Conservation (phyloP, 257 asterid species). For the Fraxinus quadrangulata region DNA sequence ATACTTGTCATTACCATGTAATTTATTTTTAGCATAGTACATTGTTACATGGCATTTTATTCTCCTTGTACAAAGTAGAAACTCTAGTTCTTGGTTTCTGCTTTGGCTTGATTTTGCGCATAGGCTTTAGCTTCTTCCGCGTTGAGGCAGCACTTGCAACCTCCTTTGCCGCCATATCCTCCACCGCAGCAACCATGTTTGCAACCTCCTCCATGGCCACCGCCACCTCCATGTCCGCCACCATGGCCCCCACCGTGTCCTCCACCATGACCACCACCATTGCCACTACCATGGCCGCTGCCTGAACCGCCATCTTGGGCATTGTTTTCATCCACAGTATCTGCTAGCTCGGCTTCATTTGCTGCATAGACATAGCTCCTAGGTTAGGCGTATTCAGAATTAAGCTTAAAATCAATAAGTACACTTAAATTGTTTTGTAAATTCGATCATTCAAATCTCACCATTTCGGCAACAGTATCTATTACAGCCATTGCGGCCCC, state of each 20-base stretch:
- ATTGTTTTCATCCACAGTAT: slow-evolving; percentile 1
- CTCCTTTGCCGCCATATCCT: slow-evolving; percentile 35
- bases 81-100: slow-evolving; percentile 15
- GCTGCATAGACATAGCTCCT: background rate
- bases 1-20: background rate
- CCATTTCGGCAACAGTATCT: background rate
- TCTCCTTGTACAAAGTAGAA: background rate
- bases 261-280: background rate
- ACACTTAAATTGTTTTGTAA: background rate
- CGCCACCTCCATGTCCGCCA: background rate
- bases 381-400: background rate
- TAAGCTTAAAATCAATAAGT: background rate
- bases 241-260: background rate
- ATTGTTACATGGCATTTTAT: background rate
- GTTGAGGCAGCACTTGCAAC: slow-evolving; percentile 47
- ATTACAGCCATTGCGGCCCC: background rate
- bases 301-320: background rate
- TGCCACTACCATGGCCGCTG: background rate
- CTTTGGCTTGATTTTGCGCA: slow-evolving; percentile 12
- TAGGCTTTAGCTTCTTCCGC: slow-evolving; percentile 38
- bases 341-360: background rate
- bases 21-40: background rate
- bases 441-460: too few species aligned
- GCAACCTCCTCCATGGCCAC: slow-evolving; percentile 40
- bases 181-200: slow-evolving; percentile 45